phyloP scores from a whole-genome alignment of 2,329 filamentous ascomycete species.

The Bipolaris oryzae region DNA sequence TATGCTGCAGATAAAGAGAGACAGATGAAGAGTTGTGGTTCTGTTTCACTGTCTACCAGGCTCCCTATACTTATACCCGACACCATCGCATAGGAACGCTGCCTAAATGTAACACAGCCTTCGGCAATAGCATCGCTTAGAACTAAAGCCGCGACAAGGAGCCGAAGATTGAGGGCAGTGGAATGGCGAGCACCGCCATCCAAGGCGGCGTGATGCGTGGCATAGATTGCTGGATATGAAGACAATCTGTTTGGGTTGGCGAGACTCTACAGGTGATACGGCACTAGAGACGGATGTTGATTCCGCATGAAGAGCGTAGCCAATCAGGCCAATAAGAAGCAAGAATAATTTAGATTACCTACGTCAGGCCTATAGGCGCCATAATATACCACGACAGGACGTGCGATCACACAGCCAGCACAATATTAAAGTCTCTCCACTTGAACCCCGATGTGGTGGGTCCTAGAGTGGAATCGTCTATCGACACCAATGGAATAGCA shows the following conservation, averaged over 20 bases:
- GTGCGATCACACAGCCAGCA: background rate
- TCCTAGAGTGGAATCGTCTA: too few relatives aligned
- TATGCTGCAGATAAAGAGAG: background rate
- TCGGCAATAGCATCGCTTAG: constrained; percentile 1
- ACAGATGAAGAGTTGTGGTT: constrained; percentile 1
- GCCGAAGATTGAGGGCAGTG: background rate
- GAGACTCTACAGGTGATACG: background rate
- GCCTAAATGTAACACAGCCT: background rate
- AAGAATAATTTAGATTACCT: constrained; percentile 4
- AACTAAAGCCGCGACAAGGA: background rate
- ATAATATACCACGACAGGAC: background rate
- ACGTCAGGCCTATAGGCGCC: constrained; percentile 9
- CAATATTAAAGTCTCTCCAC: background rate
- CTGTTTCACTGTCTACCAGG: background rate
- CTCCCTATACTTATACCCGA: constrained; percentile 3
- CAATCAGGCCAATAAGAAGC: background rate
- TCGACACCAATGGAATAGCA: too few relatives aligned
- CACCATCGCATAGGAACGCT: background rate
- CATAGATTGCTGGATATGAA: constrained; percentile 13
- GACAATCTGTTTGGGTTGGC: constrained; percentile 6
- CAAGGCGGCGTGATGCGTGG: background rate
- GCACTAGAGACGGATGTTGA: constrained; percentile 10
- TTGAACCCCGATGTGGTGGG: too few relatives aligned
- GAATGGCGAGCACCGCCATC: background rate
- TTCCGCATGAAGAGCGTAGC: constrained; percentile 1